phyloP scores from a whole-genome alignment of 306 rosid species.

The Astragalus glycyphyllos region DNA sequence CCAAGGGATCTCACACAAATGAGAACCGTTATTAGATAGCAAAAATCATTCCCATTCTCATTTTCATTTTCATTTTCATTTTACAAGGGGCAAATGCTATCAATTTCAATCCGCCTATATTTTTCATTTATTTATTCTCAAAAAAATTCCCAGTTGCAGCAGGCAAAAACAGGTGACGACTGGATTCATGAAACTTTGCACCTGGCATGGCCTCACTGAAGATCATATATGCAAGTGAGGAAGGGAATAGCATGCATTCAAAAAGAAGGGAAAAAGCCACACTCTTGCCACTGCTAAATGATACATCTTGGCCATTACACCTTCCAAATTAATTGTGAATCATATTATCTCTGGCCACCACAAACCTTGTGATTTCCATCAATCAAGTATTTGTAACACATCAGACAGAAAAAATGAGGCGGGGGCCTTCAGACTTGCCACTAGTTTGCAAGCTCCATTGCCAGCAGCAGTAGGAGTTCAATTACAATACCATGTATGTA shows the following conservation, averaged over 20 bases:
- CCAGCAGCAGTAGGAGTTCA: conserved; percentile 40
- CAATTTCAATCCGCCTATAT: background rate
- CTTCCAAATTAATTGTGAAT: conserved; percentile 5
- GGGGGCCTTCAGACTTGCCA: conserved; percentile 30
- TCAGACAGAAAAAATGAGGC: conserved; percentile 8
- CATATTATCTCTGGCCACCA: too few species aligned
- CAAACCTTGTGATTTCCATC: conserved; percentile 15
- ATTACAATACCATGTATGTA: conserved; percentile 39
- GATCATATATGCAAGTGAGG: conserved; percentile 22
- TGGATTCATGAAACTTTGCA: conserved; percentile 19
- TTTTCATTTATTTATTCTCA: background rate
- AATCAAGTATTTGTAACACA: conserved; percentile 25
- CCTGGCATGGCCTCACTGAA: background rate
- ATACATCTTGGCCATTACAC: conserved; percentile 35
- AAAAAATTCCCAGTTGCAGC: background rate
- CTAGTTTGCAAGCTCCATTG: conserved; percentile 36
- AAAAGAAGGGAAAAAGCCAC: background rate
- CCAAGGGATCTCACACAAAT: background rate
- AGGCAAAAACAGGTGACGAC: background rate
- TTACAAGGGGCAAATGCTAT: background rate
- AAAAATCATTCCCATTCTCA: too few species aligned
- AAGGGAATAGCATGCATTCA: background rate
- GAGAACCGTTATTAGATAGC: background rate
- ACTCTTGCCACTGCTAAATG: conserved; percentile 9
- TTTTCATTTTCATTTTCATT: background rate